These are phyloP conservation scores for Clonostachys solani DNA, from an alignment of 2,329 filamentous ascomycete species.

Conservation along the genomic window DNA sequence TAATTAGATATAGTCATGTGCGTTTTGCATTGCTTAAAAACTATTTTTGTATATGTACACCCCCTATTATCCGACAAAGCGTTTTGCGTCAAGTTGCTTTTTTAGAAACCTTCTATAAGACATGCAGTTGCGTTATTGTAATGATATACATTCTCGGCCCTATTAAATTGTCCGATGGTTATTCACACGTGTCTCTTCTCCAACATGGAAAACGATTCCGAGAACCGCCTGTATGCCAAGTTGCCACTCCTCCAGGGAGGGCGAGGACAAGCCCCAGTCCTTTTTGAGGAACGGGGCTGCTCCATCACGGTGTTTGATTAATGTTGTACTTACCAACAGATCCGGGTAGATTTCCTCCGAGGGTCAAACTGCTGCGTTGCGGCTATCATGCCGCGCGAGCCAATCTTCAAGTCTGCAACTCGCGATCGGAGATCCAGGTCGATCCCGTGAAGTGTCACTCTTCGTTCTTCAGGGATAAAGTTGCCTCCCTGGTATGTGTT, in stretches of 20 bases:
- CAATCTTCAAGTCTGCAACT: slow-evolving; percentile 44
- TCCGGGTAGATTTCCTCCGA: slow-evolving; percentile 38
- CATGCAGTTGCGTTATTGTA: no score
- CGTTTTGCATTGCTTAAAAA: not conserved
- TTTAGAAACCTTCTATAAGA: no score
- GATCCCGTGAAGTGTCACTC: slow-evolving; percentile 51
- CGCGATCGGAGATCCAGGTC: slow-evolving; percentile 52
- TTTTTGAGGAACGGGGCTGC: not conserved
- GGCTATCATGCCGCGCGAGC: slow-evolving; percentile 42
- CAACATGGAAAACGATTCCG: not conserved
- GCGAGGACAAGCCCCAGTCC: not conserved
- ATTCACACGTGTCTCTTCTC: not conserved
- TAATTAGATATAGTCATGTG: not conserved
- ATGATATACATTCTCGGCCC: not conserved
- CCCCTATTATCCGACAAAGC: no score
- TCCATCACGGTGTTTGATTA: not conserved
- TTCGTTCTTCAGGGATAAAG: slow-evolving; percentile 44
- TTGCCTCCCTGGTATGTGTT: slow-evolving; percentile 5
- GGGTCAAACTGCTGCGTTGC: slow-evolving; percentile 29
- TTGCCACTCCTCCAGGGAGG: not conserved
- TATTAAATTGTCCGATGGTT: not conserved
- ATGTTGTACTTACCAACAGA: slow-evolving; percentile 36
- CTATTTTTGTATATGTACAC: no score
- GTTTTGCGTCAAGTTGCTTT: no score
- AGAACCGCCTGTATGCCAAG: not conserved